Evolutionary conservation across 495 filamentous ascomycete genomes (phyloP).

Genomic region (Xylaria scruposa): DNA sequence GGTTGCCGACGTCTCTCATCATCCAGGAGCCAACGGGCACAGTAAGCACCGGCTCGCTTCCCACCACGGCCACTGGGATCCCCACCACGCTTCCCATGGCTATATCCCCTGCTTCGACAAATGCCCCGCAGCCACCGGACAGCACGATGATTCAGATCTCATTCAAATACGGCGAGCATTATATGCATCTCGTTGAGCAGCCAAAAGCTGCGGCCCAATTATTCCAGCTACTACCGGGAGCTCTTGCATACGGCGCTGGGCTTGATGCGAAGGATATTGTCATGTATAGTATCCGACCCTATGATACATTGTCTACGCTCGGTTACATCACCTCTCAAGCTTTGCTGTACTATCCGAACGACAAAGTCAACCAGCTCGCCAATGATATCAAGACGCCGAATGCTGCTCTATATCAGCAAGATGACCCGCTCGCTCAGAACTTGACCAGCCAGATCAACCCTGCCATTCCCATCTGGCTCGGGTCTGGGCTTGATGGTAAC

Average conservation of each 20-base stretch:
- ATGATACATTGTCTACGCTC: slow-evolving; percentile 70
- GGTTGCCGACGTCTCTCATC: slow-evolving; percentile 53
- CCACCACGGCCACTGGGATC: slow-evolving; percentile 52
- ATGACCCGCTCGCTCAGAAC: slow-evolving; percentile 62
- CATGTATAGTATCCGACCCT: slow-evolving; percentile 78
- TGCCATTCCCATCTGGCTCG: slow-evolving; percentile 76
- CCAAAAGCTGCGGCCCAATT: slow-evolving; percentile 81
- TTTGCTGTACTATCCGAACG: slow-evolving; percentile 71
- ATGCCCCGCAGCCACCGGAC: slow-evolving; percentile 59
- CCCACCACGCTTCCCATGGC: slow-evolving; percentile 72
- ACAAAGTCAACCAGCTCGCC: slow-evolving; percentile 66
- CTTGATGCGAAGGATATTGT: slow-evolving; percentile 58
- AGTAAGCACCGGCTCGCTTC: slow-evolving; percentile 28
- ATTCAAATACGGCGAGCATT: slow-evolving; percentile 81
- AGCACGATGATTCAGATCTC: slow-evolving; percentile 79
- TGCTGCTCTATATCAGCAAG: slow-evolving; percentile 75
- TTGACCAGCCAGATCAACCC: slow-evolving; percentile 85
- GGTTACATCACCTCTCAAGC: slow-evolving; percentile 88
- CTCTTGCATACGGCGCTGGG: slow-evolving; percentile 70
- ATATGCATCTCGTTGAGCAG: slow-evolving; percentile 75
- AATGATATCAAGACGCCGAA: slow-evolving; percentile 71
- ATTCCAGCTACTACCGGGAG: slow-evolving; percentile 79
- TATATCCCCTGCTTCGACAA: slow-evolving; percentile 65
- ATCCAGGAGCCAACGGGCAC: slow-evolving; percentile 48
- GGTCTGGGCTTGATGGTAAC: slow-evolving; percentile 51